Evolutionary conservation across 1,139 yeast species (phyloP), one percentile per base, ranked within the genome.

Genomic region (Zygosaccharomyces pseudobailii): DNA sequence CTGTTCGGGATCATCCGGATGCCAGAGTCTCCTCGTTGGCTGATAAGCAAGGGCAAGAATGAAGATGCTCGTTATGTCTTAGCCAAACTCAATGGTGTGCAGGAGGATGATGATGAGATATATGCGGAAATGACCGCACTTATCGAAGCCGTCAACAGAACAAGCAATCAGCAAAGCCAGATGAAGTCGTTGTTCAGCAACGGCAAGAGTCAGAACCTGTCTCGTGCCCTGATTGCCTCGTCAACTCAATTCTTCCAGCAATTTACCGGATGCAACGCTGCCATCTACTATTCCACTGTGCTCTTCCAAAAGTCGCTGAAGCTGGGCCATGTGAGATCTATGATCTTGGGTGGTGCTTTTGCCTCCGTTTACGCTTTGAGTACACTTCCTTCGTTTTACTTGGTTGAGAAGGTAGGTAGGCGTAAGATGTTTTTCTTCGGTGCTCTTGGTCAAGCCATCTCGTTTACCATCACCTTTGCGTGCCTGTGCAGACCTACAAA

Each of bases 1-100:
- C 49, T 68, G 5, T 19, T 49, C n/a, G 64, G 69, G 56, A 63
- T 59, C 61, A 66, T 59, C 45, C 50, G 66, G 6, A 71, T 79
- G 59, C 86, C 86, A 13, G 90, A 84, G 61, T 81, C 87, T 10
- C 89, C 92, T 52, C 78, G 90, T 71, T 84, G 86, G 86, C 73
- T 84, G 55, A 69, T 82, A 55, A 71, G 82, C 22, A 71, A 74
- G 48, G 78, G 75, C 44, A 72, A 78, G 54, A 67, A 69, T 49
- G 73, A 74, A 39, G 82, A 80, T 54, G 83, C 84, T 19, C 49
- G 61, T 31, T 53, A 62, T 36, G 54, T 67, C 36, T 55, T 71
- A 47, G 65, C 61, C 33, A 46, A 48, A 19, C 42, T 59, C 36
- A 61, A 61, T 39, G 55, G 48, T 21, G 51, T 52, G 48, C 45